Evolutionary conservation across 2,329 filamentous ascomycete genomes (phyloP).

Genomic region (Cryphonectria parasitica): DNA sequence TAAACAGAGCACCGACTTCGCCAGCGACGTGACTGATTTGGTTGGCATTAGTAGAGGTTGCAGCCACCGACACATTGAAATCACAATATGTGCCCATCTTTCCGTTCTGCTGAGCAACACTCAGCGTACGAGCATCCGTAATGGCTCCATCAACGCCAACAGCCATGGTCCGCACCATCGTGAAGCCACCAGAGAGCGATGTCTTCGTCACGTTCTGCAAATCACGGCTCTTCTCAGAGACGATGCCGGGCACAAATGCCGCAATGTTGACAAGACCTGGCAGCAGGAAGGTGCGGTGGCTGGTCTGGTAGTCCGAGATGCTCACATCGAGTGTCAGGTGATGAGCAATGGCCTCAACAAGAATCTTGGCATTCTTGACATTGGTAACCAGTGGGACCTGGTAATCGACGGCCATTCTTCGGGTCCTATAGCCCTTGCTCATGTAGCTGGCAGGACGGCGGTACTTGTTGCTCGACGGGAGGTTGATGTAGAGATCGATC

Average conservation of each 20-base stretch:
- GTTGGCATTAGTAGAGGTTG: conserved; percentile 73
- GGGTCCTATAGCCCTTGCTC: conserved; percentile 94
- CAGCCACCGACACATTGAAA: conserved; percentile 79
- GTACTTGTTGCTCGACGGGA: conserved; percentile 98
- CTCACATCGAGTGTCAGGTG: conserved; percentile 84
- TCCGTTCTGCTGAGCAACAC: conserved; percentile 72
- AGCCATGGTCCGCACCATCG: conserved; percentile 80
- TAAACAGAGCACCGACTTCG: conserved; percentile 80
- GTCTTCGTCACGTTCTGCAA: conserved; percentile 72
- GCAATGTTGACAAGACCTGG: conserved; percentile 79
- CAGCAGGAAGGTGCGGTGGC: conserved; percentile 74
- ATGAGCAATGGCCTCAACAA: conserved; percentile 90
- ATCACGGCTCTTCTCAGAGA: conserved; percentile 66
- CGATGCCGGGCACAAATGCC: conserved; percentile 78
- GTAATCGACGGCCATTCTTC: conserved; percentile 96
- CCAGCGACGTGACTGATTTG: conserved; percentile 73
- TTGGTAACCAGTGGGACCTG: conserved; percentile 97
- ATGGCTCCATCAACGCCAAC: conserved; percentile 73
- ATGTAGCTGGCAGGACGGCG: conserved; percentile 96
- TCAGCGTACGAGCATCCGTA: conserved; percentile 72
- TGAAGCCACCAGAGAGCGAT: conserved; percentile 76
- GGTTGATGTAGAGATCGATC: conserved; percentile 98
- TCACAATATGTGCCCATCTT: conserved; percentile 72
- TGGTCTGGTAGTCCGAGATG: conserved; percentile 89
- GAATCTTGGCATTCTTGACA: conserved; percentile 97